Base-by-base conservation (phyloP, 2,329 filamentous ascomycete species). In the Penicillium sp. region DNA sequence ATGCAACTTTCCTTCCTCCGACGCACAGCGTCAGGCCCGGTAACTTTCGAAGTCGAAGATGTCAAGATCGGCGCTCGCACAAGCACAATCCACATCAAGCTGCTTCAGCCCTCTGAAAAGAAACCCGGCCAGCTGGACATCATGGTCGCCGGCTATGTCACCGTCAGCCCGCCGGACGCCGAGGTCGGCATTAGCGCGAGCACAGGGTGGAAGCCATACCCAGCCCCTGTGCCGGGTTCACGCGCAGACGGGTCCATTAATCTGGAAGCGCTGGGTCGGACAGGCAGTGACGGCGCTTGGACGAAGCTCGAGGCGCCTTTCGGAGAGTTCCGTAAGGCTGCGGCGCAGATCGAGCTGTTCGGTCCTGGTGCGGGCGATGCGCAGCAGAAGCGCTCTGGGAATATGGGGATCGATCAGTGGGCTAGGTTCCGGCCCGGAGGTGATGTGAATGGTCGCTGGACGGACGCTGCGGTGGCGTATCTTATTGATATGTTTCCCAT, bases 401-500 rank as follows among this genome's bases (percentile, higher is more conserved):
- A 34, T 3, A 53, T 64, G 53, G 61, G 68, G 2, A 76, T 83
- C 4, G 88, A 91, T 66, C 79, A 89, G 69, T 92, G 89, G 89
- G 74, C 89, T 4, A 80, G 83, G 26, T 80, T 89, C 53, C 72
- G 78, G 1, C 84, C 82, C 14, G 81, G 81, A 1, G 82, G 70
- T 4, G 62, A 70, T 50, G 46, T 60, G 38, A 49, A 83, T 57
- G 80, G 74, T 13, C 67, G 70, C 37, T 90, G 89, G 76, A 89
- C 83, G 1, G 81, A 88, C 62, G 80, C 81, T 3, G 78, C 80
- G 1, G 75, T 92, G 2, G 87, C 84, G 0, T 90, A 83, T 63
- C 75, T 91, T 7, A 79, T 80, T 18, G 89, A 93, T 69, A 84
- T 85, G 68, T 89, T 87, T 61, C 87, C 87, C 2, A 83, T 86